Base-by-base conservation (phyloP, 2,329 filamentous ascomycete species). In the Pseudogymnoascus verrucosus region DNA sequence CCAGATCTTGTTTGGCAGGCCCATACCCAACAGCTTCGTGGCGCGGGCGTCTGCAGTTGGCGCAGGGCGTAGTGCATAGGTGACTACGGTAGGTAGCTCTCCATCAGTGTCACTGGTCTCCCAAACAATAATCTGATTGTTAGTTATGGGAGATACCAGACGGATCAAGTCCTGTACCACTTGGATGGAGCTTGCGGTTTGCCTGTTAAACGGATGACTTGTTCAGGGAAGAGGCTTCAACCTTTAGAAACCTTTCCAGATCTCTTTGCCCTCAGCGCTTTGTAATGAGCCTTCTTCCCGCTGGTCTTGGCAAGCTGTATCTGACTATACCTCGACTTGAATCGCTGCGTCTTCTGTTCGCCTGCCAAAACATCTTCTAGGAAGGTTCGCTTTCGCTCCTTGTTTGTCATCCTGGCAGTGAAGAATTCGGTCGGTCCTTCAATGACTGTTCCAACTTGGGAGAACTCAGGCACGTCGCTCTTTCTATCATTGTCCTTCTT, bases 221-320 rank as follows among this genome's bases (percentile, higher is more conserved):
- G n/a, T 57, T 54, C 47, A 54, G 51, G 8, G 14, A 34, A 11
- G 12, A 63, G 54, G 64, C 68, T 64, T 54, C 68, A 42, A 68
- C 47, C 54, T 23, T 63, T 63, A 23, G 62, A 14, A 57, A 57
- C 57, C 26, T 62, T 28, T 65, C 40, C 40, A n/a, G 71, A 78
- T 66, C 84, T 78, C 74, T 85, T 82, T 60, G 79, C 79, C 72
- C 89, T 85, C 68, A 96, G 76, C 63, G 87, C 88, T 73, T 93
- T 93, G 80, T 97, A 98, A 71, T 90, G 89, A 0, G 84, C 87
- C 77, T 93, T 97, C 79, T 91, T 96, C 62, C 95, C 95, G 70
- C 90, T 96, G 23, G 83, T 85, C 77, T 96, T 98, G 66, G 83
- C 82, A 61, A 81, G 81, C 74, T 97, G 92, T 60, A 98, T 91